Evolutionary conservation across 441 rosid genomes (phyloP).

Genomic region (Populus hybrid): DNA sequence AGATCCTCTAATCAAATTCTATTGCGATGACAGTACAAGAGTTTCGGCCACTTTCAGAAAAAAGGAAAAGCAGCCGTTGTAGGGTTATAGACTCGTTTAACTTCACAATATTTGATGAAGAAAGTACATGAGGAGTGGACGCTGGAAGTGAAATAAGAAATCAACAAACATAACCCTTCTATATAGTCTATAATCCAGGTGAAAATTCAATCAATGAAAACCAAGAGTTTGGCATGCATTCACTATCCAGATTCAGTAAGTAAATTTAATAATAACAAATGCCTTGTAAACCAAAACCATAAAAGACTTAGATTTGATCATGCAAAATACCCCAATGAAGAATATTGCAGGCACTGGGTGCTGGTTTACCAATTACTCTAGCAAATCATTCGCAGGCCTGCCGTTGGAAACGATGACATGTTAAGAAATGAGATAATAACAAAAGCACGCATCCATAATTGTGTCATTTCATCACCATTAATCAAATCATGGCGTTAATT

Average conservation of each 20-base stretch:
- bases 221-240: background rate
- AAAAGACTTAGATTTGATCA: background rate
- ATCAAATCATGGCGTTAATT: background rate
- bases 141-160: background rate
- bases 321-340: background rate
- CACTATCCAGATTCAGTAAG: background rate
- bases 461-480: background rate
- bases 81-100: background rate
- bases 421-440: background rate
- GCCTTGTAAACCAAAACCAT: background rate
- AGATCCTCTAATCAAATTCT: too few relatives aligned
- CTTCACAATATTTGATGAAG: background rate
- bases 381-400: background rate
- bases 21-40: background rate
- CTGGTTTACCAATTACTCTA: background rate
- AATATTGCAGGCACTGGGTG: background rate
- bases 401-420: background rate
- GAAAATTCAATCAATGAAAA: too few relatives aligned
- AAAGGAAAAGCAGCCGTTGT: background rate
- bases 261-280: too few relatives aligned
- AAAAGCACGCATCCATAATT: background rate
- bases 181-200: too few relatives aligned
- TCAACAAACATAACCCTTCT: too few relatives aligned
- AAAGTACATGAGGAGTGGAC: background rate
- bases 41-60: background rate